phyloP scores from a whole-genome alignment of 2,329 filamentous ascomycete genomes.

The Colletotrichum costaricense region DNA sequence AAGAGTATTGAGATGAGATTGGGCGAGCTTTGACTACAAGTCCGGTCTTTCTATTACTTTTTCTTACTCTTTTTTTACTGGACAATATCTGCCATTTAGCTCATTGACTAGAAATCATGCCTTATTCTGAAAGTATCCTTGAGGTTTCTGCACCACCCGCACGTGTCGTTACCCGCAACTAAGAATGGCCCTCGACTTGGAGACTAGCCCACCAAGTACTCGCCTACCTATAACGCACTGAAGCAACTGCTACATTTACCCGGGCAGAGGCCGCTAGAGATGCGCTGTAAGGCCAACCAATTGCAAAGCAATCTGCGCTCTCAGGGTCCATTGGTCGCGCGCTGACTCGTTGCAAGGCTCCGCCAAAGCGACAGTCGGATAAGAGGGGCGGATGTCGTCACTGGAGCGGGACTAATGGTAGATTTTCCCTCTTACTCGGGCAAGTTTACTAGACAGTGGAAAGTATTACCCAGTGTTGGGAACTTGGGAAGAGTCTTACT shows the following conservation, averaged over 20 bases:
- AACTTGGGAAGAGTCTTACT: too few relatives aligned
- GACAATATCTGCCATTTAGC: neutral
- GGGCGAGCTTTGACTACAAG: too few relatives aligned
- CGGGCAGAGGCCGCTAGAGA: too few relatives aligned
- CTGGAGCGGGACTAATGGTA: neutral
- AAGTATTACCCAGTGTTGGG: neutral
- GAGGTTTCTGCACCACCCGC: neutral
- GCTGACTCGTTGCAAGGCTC: neutral
- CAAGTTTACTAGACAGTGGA: neutral
- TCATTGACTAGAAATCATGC: neutral
- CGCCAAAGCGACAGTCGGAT: neutral
- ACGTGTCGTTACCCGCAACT: neutral
- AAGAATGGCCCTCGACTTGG: neutral
- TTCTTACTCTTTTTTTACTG: too few relatives aligned
- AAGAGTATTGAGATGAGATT: too few relatives aligned
- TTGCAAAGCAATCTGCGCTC: neutral
- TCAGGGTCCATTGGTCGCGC: neutral
- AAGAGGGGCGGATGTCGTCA: conserved; percentile 13
- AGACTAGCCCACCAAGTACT: neutral
- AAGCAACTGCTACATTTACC: too few relatives aligned
- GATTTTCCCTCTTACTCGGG: neutral
- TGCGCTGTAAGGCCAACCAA: too few relatives aligned
- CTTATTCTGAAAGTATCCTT: neutral
- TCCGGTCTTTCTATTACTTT: too few relatives aligned
- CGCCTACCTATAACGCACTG: too few relatives aligned